These are phyloP conservation scores for Penicillium hordei DNA, from an alignment of 2,329 filamentous ascomycete species.

Conservation along the genomic window DNA sequence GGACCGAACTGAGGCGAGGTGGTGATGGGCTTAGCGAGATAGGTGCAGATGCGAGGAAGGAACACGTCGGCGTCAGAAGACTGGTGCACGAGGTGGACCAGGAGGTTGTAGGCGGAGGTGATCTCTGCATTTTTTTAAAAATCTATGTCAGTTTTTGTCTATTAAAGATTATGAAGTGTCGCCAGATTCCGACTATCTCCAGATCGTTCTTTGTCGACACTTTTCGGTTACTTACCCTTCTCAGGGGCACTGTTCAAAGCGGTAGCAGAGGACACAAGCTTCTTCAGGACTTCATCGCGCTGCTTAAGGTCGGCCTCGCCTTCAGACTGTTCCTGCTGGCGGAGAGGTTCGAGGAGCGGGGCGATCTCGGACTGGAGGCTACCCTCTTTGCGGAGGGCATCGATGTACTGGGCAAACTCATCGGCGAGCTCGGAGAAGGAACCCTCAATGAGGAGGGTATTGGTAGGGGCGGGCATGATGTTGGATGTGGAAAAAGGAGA, in stretches of 20 bases:
- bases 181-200: slow-evolving; percentile 10
- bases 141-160: slow-evolving; percentile 19
- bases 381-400: slow-evolving; percentile 69
- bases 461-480: slow-evolving; percentile 60
- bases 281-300: slow-evolving; percentile 82
- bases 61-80: slow-evolving; percentile 81
- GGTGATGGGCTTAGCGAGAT: slow-evolving; percentile 82
- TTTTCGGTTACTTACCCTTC: slow-evolving; percentile 58
- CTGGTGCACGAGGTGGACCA: slow-evolving; percentile 88
- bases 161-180: slow-evolving; percentile 7
- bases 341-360: slow-evolving; percentile 61
- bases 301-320: slow-evolving; percentile 58
- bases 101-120: slow-evolving; percentile 91
- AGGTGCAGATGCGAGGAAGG: slow-evolving; percentile 83
- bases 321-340: slow-evolving; percentile 55
- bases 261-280: slow-evolving; percentile 77
- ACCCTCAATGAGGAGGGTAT: slow-evolving; percentile 77
- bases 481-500: slow-evolving; percentile 19
- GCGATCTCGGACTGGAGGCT: slow-evolving; percentile 63
- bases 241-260: slow-evolving; percentile 83
- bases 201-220: slow-evolving; percentile 16
- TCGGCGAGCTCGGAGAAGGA: slow-evolving; percentile 87
- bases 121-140: slow-evolving; percentile 63
- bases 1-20: slow-evolving; percentile 83
- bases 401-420: slow-evolving; percentile 93